These are phyloP conservation scores for Chlorella variabilis DNA, from an alignment of 163 green algal species.

Conservation along the genomic window DNA sequence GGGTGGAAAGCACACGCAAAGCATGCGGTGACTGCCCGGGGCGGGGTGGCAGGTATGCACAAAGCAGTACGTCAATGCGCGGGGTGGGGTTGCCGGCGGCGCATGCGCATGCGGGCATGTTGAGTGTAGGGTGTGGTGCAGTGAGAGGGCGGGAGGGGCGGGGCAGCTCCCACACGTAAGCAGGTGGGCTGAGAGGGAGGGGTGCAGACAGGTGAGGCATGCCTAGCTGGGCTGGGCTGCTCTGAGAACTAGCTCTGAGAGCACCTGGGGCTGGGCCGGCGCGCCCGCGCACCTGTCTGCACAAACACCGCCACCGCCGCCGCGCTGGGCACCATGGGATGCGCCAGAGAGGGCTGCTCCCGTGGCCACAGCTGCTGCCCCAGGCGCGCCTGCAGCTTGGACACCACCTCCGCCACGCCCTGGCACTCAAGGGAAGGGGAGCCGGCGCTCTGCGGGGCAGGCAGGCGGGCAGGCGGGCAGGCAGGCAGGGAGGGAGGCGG, in stretches of 20 bases:
- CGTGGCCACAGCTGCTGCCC: conserved; percentile 75
- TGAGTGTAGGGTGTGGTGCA: too few relatives aligned
- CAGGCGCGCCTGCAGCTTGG: conserved; percentile 73
- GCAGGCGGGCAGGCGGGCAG: neutral
- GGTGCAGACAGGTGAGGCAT: too few relatives aligned
- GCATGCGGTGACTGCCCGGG: neutral
- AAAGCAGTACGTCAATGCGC: neutral
- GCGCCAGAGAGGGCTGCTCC: conserved; percentile 63
- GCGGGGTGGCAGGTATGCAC: neutral
- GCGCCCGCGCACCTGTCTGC: conserved; percentile 22
- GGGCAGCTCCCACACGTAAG: too few relatives aligned
- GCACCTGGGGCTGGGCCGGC: too few relatives aligned
- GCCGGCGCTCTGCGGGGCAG: neutral
- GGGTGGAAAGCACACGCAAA: neutral
- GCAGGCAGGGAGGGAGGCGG: neutral
- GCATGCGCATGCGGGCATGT: too few relatives aligned
- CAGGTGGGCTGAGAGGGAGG: too few relatives aligned
- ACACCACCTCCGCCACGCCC: conserved; percentile 61
- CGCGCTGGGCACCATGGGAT: conserved; percentile 50
- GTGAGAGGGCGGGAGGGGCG: too few relatives aligned
- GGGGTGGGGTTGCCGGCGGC: too few relatives aligned
- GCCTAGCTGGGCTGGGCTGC: too few relatives aligned
- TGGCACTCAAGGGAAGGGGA: conserved; percentile 27
- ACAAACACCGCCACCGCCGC: conserved; percentile 56
- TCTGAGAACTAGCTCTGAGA: too few relatives aligned